These are phyloP conservation scores for Kodamaea sp. DNA, from an alignment of 1,139 yeast species.

Conservation along the genomic window DNA sequence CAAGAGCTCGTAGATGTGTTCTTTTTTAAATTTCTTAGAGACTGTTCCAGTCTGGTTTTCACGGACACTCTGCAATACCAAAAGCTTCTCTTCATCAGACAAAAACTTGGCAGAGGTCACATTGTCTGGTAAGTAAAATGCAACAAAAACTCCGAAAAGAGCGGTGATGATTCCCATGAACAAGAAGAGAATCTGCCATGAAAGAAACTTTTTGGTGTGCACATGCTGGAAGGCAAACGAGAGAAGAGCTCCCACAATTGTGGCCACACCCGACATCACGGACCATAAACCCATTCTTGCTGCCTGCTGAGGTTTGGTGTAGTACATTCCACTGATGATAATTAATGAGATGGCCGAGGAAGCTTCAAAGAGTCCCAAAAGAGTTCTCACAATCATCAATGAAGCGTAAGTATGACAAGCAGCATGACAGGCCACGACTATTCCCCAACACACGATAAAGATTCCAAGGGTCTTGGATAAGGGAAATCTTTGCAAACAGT, in stretches of 20 bases:
- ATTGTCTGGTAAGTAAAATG: constrained; percentile 36
- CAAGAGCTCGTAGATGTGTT: constrained; percentile 34
- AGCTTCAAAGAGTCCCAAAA: constrained; percentile 28
- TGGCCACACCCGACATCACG: constrained; percentile 41
- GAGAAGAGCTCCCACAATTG: constrained; percentile 42
- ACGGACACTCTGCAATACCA: constrained; percentile 18
- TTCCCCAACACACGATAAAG: constrained; percentile 44
- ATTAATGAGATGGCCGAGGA: constrained; percentile 21
- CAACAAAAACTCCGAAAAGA: constrained; percentile 30
- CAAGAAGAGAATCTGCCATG: constrained; percentile 44
- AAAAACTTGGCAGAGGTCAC: constrained; percentile 44
- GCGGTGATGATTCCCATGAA: constrained; percentile 39
- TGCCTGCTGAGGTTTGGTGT: constrained; percentile 31
- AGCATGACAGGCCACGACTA: constrained; percentile 35
- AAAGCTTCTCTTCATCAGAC: constrained; percentile 35
- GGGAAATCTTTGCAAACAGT: constrained; percentile 39
- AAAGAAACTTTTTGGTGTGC: constrained; percentile 22
- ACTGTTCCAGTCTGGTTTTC: constrained; percentile 30
- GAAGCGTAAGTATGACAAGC: constrained; percentile 41
- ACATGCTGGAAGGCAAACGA: constrained; percentile 46
- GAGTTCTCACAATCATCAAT: constrained; percentile 42
- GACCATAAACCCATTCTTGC: constrained; percentile 21
- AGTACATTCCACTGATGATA: constrained; percentile 36
- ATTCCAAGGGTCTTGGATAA: constrained; percentile 40
- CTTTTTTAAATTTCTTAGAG: constrained; percentile 24